Percentiles rank a stretch among this genome's conserved stretches.
Conservation (phyloP, 179 eudicot species). For the Spinacia oleracea region DNA sequence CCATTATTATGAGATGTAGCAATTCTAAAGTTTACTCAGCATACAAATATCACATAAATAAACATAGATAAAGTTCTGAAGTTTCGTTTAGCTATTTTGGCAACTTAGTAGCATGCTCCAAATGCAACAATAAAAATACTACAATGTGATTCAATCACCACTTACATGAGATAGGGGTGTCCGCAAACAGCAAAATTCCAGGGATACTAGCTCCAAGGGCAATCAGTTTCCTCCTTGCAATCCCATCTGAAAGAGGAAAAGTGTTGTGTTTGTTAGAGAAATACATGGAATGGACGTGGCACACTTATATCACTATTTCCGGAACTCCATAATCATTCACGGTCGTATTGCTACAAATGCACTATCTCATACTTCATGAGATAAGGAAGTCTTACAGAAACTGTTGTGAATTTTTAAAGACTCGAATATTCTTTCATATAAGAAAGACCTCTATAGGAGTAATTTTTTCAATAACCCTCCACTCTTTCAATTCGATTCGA, state of each 20-base stretch:
- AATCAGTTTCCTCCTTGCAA: slow-evolving; percentile 67
- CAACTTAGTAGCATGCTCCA: not conserved
- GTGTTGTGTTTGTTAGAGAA: not conserved
- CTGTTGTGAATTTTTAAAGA: not conserved
- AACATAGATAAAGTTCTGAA: not conserved
- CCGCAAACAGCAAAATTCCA: slow-evolving; percentile 46
- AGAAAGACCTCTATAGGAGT: not conserved
- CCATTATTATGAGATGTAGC: slow-evolving; percentile 25
- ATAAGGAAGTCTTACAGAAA: not conserved
- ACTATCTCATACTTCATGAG: not conserved
- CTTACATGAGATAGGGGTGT: slow-evolving; percentile 62
- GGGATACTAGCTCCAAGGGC: slow-evolving; percentile 62
- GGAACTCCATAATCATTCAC: no score
- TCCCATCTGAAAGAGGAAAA: slow-evolving; percentile 43
- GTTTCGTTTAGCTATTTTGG: not conserved
- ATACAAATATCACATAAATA: not conserved
- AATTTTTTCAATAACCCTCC: not conserved
- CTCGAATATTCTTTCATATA: not conserved
- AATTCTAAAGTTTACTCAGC: slow-evolving; percentile 27
- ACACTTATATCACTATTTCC: not conserved
- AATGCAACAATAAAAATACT: not conserved
- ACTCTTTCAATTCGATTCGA: not conserved
- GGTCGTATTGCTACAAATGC: no score
- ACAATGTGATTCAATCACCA: slow-evolving; percentile 9
- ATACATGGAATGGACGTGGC: not conserved